Conservation (phyloP, 192 early-diverging fungal genomes). For the Linnemannia hyalina region DNA sequence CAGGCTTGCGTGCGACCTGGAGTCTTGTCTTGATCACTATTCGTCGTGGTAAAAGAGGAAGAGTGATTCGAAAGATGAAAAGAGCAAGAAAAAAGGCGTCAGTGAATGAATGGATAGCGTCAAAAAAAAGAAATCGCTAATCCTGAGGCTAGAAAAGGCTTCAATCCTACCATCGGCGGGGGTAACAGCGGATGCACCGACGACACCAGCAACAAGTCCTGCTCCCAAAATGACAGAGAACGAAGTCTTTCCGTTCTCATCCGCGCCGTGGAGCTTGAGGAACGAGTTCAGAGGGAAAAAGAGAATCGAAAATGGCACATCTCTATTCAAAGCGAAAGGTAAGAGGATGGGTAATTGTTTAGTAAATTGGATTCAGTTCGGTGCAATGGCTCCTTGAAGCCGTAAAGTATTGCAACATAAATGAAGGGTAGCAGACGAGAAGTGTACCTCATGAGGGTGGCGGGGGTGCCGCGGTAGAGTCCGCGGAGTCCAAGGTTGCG, state of each 20-base stretch:
- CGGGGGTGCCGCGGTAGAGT: slow-evolving; percentile 60
- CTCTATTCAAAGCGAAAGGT: slow-evolving; percentile 18
- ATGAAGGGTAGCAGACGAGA: neutral
- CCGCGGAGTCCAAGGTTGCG: slow-evolving; percentile 60
- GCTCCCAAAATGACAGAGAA: slow-evolving; percentile 69
- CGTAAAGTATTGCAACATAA: neutral
- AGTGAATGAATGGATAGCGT: neutral
- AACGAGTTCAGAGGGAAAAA: slow-evolving; percentile 66
- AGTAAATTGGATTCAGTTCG: neutral
- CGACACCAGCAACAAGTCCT: slow-evolving; percentile 59
- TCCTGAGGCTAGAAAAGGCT: neutral
- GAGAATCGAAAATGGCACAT: slow-evolving; percentile 69
- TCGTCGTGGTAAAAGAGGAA: neutral
- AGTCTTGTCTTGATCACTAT: slow-evolving; percentile 68
- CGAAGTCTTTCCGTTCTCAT: slow-evolving; percentile 56
- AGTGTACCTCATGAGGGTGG: slow-evolving; percentile 55
- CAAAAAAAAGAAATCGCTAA: neutral
- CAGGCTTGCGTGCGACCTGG: slow-evolving; percentile 61
- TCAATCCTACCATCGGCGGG: slow-evolving; percentile 58
- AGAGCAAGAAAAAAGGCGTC: neutral
- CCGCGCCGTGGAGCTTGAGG: slow-evolving; percentile 55
- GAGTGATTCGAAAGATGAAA: neutral
- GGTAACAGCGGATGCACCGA: slow-evolving; percentile 57
- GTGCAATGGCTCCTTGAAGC: neutral
- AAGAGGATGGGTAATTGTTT: neutral